phyloP scores from a whole-genome alignment of 2,329 filamentous ascomycete species.

The Phaeomoniella chlamydospora region DNA sequence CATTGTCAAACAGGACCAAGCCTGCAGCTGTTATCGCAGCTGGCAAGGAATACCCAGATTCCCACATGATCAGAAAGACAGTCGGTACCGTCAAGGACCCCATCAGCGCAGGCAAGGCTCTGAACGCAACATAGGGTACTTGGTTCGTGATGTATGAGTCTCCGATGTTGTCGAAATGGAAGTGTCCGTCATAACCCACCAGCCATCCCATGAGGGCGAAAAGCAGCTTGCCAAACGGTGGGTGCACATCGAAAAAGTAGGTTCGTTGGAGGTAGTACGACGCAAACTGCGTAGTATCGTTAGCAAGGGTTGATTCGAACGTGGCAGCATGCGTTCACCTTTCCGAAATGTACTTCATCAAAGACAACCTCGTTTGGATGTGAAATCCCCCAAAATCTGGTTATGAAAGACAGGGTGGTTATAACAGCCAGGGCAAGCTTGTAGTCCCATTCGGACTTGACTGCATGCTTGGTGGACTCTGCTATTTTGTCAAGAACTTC shows the following conservation, averaged over 20 bases:
- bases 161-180: conserved; percentile 98
- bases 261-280: conserved; percentile 83
- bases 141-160: conserved; percentile 96
- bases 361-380: conserved; percentile 96
- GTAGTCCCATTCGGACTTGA: conserved; percentile 65
- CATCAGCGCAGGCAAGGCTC: conserved; percentile 79
- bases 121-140: conserved; percentile 92
- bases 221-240: conserved; percentile 92
- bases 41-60: conserved; percentile 91
- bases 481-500: conserved; percentile 5
- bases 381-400: conserved; percentile 89
- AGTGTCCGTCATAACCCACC: conserved; percentile 90
- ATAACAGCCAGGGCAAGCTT: conserved; percentile 62
- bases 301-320: background rate
- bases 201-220: conserved; percentile 97
- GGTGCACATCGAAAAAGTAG: conserved; percentile 99
- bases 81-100: conserved; percentile 89
- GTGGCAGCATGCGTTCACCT: conserved; percentile 45
- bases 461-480: conserved; percentile 13
- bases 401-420: conserved; percentile 73
- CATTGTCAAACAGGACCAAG: conserved; percentile 88
- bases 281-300: conserved; percentile 23
- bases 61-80: conserved; percentile 97
- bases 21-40: conserved; percentile 77
- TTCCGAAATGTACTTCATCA: conserved; percentile 98